Evolutionary conservation across 169 alveolate species (phyloP).

Genomic region (Plasmodium gonderi): DNA sequence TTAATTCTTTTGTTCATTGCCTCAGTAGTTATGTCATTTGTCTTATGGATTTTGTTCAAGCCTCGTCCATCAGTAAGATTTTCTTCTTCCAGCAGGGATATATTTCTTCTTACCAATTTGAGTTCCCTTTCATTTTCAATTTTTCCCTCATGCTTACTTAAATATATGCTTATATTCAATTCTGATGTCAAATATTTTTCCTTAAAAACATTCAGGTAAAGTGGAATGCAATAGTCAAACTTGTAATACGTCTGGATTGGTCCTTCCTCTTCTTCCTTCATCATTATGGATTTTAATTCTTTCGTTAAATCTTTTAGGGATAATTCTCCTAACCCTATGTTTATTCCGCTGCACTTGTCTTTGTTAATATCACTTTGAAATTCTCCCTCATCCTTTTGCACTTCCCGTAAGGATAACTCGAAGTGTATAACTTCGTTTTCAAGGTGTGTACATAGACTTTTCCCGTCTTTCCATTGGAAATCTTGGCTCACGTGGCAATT

Average conservation of each 20-base stretch:
- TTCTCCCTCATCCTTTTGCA: background rate
- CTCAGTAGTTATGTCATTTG: no score
- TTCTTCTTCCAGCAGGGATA: background rate
- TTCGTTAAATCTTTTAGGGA: background rate
- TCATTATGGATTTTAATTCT: slow-evolving; percentile 3
- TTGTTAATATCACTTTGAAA: background rate
- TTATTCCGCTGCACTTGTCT: slow-evolving; percentile 12
- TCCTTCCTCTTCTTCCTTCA: background rate
- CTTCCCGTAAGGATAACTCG: background rate
- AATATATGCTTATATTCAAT: background rate
- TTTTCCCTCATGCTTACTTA: background rate
- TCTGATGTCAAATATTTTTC: slow-evolving; percentile 66
- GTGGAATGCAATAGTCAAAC: background rate
- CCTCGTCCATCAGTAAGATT: background rate
- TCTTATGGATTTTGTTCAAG: no score
- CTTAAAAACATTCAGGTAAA: slow-evolving; percentile 49
- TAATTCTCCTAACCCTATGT: slow-evolving; percentile 37
- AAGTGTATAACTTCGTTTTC: slow-evolving; percentile 1
- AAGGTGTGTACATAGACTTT: background rate
- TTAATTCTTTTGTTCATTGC: background rate
- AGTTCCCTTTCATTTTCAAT: no score
- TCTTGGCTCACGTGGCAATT: slow-evolving; percentile 35
- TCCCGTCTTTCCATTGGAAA: slow-evolving; percentile 3
- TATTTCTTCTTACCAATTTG: background rate
- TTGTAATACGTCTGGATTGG: background rate